These are phyloP conservation scores for Punica granatum DNA, from an alignment of 345 rosid species.

Conservation along the genomic window DNA sequence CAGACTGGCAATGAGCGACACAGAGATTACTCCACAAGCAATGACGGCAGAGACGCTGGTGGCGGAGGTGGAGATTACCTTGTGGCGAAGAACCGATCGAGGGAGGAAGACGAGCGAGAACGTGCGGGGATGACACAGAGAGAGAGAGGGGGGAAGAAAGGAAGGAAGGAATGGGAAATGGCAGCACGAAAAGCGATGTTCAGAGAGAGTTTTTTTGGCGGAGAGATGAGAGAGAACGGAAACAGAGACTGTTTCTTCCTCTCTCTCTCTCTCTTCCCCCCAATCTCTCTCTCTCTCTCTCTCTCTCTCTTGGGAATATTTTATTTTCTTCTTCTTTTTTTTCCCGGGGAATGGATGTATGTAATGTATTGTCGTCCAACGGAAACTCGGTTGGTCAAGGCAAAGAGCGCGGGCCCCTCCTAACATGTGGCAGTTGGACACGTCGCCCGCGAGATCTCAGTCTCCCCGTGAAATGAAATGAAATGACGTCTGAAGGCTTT, in stretches of 20 bases:
- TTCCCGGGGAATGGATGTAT: constrained; percentile 29
- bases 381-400: constrained; percentile 9
- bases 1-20: constrained; percentile 16
- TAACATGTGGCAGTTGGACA: constrained; percentile 25
- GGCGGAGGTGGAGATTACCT: constrained; percentile 13
- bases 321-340: neutral
- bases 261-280: neutral
- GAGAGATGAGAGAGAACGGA: constrained; percentile 8
- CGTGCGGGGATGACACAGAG: neutral
- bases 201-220: neutral
- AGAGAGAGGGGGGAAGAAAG: neutral
- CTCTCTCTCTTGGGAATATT: too few species aligned
- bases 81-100: neutral
- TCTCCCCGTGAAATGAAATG: neutral
- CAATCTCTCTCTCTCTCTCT: neutral
- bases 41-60: neutral
- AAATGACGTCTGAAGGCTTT: neutral
- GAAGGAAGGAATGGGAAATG: neutral
- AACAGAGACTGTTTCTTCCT: too few species aligned
- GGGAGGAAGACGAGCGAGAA: constrained; percentile 1
- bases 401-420: constrained; percentile 16
- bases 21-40: neutral
- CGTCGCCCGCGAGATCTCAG: constrained; percentile 39
- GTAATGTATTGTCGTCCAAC: too few species aligned
- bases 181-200: neutral